Evolutionary conservation across 2,329 filamentous ascomycete genomes (phyloP).

Genomic region (Pseudopithomyces maydicus): DNA sequence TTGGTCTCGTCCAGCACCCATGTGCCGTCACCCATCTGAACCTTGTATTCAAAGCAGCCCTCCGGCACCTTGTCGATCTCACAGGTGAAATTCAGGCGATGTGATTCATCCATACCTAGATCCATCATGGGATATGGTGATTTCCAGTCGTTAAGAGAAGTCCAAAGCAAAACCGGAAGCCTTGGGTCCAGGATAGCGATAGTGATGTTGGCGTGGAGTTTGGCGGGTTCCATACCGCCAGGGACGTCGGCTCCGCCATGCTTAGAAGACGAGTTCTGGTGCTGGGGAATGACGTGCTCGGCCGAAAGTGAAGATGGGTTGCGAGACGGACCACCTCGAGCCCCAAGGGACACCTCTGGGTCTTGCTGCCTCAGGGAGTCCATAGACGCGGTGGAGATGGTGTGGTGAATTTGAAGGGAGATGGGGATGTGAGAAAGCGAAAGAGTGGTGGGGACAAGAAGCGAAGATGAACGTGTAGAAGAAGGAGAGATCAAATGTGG

Average conservation of each 20-base stretch:
- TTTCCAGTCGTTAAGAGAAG: slow-evolving; percentile 72
- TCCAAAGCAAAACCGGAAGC: slow-evolving; percentile 73
- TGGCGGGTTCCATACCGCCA: slow-evolving; percentile 23
- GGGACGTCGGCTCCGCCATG: neutral
- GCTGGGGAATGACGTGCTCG: neutral
- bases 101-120: slow-evolving; percentile 50
- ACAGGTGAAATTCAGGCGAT: slow-evolving; percentile 64
- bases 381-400: neutral
- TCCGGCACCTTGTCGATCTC: slow-evolving; percentile 60
- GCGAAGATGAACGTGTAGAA: too few relatives aligned
- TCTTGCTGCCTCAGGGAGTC: neutral
- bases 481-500: too few relatives aligned
- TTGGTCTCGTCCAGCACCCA: slow-evolving; percentile 69
- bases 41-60: slow-evolving; percentile 74
- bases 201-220: slow-evolving; percentile 58
- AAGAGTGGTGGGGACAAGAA: too few relatives aligned
- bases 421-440: too few relatives aligned
- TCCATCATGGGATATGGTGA: slow-evolving; percentile 65
- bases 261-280: neutral
- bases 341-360: neutral
- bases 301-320: neutral
- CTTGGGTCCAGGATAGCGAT: slow-evolving; percentile 64
- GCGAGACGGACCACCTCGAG: neutral
- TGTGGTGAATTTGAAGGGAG: neutral
- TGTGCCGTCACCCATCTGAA: slow-evolving; percentile 65